Conservation (phyloP, 2,329 filamentous ascomycete genomes). For the Hypoxylon rubiginosum region DNA sequence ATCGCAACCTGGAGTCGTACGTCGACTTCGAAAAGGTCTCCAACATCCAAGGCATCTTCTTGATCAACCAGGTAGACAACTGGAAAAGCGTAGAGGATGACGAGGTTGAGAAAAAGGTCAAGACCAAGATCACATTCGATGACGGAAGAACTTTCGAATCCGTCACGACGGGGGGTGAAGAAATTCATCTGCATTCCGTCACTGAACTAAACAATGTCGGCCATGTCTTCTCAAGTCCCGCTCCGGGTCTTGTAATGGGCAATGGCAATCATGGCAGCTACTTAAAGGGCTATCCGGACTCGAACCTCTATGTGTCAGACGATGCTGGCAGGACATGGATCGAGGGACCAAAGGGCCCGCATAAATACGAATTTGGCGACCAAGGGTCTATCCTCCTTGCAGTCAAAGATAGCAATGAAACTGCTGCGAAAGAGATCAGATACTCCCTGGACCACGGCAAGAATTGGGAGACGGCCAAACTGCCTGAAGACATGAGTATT, state of each 20-base stretch:
- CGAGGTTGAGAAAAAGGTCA: slow-evolving; percentile 73
- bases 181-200: slow-evolving; percentile 91
- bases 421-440: slow-evolving; percentile 68
- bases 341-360: slow-evolving; percentile 79
- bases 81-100: slow-evolving; percentile 77
- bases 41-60: slow-evolving; percentile 90
- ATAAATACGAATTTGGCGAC: slow-evolving; percentile 97
- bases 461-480: slow-evolving; percentile 79
- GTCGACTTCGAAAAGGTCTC: slow-evolving; percentile 97
- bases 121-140: slow-evolving; percentile 91
- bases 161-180: slow-evolving; percentile 75
- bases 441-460: slow-evolving; percentile 94
- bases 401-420: slow-evolving; percentile 77
- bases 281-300: slow-evolving; percentile 78
- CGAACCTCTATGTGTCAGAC: slow-evolving; percentile 89
- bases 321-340: slow-evolving; percentile 91
- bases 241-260: slow-evolving; percentile 93
- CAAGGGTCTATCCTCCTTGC: slow-evolving; percentile 91
- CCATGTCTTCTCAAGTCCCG: slow-evolving; percentile 91
- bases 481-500: slow-evolving; percentile 77
- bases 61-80: slow-evolving; percentile 92
- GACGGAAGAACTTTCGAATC: slow-evolving; percentile 88
- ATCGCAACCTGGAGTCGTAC: slow-evolving; percentile 79
- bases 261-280: slow-evolving; percentile 88
- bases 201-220: slow-evolving; percentile 87